Percentiles rank a stretch among this genome's conserved stretches.
Evolutionary conservation across 2,329 filamentous ascomycete genomes (phyloP).

Genomic region (Cryoendolithus antarcticus): DNA sequence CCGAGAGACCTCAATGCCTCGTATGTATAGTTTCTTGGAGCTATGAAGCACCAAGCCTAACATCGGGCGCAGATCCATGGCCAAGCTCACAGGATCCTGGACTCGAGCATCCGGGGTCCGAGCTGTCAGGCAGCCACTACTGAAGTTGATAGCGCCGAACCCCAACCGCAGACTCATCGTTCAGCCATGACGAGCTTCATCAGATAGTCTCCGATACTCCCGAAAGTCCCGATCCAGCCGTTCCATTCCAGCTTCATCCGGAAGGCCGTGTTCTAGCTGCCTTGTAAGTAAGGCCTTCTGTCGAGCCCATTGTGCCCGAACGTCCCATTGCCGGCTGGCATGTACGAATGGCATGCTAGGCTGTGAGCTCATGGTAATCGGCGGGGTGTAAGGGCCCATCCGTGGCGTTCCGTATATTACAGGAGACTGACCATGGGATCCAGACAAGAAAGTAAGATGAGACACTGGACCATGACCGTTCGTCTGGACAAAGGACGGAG

Average conservation of each 20-base stretch:
- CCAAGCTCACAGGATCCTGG: too few relatives aligned
- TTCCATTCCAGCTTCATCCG: conserved; percentile 14
- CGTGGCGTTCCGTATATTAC: not conserved
- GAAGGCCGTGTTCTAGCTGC: conserved; percentile 15
- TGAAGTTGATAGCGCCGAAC: too few relatives aligned
- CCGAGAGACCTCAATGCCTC: too few relatives aligned
- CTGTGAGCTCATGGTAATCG: not conserved
- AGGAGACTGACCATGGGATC: not conserved
- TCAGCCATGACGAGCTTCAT: conserved; percentile 18
- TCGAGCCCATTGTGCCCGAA: conserved; percentile 17
- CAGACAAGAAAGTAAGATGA: conserved; percentile 3
- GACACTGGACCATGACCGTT: conserved; percentile 5
- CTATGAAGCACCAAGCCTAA: too few relatives aligned
- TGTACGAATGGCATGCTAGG: conserved; percentile 4
- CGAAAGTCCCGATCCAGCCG: conserved; percentile 15
- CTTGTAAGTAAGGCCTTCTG: conserved; percentile 13
- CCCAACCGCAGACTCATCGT: conserved; percentile 1
- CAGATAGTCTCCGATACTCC: conserved; percentile 14
- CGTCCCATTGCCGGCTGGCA: conserved; percentile 1
- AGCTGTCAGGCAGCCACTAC: too few relatives aligned
- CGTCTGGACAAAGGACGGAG: conserved; percentile 4
- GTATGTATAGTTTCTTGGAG: too few relatives aligned
- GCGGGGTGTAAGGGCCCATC: not conserved
- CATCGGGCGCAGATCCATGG: too few relatives aligned
- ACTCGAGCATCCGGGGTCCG: too few relatives aligned